Conservation (phyloP, 345 rosid species). For the Cochlearia excelsa region DNA sequence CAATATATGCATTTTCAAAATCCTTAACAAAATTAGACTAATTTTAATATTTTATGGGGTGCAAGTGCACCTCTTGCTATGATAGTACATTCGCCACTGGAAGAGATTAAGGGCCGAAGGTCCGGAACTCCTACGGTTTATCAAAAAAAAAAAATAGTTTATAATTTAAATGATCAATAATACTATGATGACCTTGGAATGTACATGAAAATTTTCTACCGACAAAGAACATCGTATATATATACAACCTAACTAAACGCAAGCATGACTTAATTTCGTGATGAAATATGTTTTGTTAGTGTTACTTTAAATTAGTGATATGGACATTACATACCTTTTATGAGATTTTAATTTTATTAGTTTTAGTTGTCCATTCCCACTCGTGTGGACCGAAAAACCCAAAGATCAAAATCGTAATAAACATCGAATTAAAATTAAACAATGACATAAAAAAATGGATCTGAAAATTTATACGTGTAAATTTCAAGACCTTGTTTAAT, state of each 20-base stretch:
- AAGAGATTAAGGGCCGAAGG: too few species aligned
- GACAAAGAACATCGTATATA: slow-evolving; percentile 9
- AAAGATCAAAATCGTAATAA: slow-evolving; percentile 31
- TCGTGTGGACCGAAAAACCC: slow-evolving; percentile 33
- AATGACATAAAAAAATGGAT: slow-evolving; percentile 27
- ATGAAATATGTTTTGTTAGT: slow-evolving; percentile 28
- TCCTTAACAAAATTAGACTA: too few species aligned
- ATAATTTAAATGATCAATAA: too few species aligned
- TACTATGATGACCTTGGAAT: background rate
- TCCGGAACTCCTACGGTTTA: too few species aligned
- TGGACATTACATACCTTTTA: slow-evolving; percentile 32
- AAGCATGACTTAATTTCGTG: slow-evolving; percentile 23
- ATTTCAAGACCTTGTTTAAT: slow-evolving; percentile 20
- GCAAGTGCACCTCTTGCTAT: too few species aligned
- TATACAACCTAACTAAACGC: slow-evolving; percentile 19
- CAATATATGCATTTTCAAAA: too few species aligned
- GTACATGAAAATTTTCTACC: slow-evolving; percentile 13
- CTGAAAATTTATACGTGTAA: slow-evolving; percentile 35
- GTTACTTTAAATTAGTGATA: slow-evolving; percentile 29
- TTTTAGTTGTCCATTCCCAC: slow-evolving; percentile 26
- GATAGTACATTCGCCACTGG: too few species aligned
- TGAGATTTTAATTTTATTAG: slow-evolving; percentile 5
- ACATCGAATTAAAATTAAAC: slow-evolving; percentile 16
- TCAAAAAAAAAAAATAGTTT: too few species aligned
- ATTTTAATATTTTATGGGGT: too few species aligned